Conservation (phyloP, 2,329 filamentous ascomycete species). For the Epichloe bromicola region DNA sequence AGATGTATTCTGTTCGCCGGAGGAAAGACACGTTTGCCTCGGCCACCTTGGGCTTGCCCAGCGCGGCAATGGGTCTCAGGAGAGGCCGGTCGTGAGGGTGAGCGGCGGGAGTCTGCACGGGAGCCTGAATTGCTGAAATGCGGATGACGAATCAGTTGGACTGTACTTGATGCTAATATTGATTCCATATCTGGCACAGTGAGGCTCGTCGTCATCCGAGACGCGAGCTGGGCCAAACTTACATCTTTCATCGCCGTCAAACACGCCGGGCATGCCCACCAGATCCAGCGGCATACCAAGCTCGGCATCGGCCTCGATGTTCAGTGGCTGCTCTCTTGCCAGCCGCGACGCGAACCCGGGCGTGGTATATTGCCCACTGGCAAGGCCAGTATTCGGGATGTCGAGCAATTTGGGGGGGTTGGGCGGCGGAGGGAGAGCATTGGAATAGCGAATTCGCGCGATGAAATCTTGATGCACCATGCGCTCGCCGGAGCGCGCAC, state of each 20-base stretch:
- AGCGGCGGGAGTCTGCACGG: conserved; percentile 54
- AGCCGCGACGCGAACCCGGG: conserved; percentile 82
- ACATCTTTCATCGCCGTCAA: conserved; percentile 93
- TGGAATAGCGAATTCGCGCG: conserved; percentile 86
- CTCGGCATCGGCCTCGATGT: conserved; percentile 95
- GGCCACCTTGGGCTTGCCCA: conserved; percentile 70
- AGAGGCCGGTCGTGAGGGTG: conserved; percentile 78
- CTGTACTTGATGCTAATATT: too few species aligned
- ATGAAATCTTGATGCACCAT: conserved; percentile 90
- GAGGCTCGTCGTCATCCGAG: too few species aligned
- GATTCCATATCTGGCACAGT: too few species aligned
- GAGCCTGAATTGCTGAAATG: conserved; percentile 62
- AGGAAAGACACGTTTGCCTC: conserved; percentile 83
- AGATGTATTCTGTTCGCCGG: conserved; percentile 91
- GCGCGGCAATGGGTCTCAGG: conserved; percentile 66
- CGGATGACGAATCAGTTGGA: conserved; percentile 3
- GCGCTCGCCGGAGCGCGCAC: conserved; percentile 37
- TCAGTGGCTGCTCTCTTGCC: conserved; percentile 81
- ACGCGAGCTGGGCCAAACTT: conserved; percentile 13
- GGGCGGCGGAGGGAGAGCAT: conserved; percentile 91
- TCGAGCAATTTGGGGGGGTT: conserved; percentile 94
- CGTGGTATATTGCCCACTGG: conserved; percentile 77
- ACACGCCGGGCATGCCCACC: conserved; percentile 87
- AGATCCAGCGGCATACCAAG: conserved; percentile 95
- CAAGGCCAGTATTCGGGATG: conserved; percentile 84